Percentiles rank a stretch among this genome's conserved stretches.
Evolutionary conservation across 164 flowering plant species (phyloP).

Genomic region (Amborella trichopoda): DNA sequence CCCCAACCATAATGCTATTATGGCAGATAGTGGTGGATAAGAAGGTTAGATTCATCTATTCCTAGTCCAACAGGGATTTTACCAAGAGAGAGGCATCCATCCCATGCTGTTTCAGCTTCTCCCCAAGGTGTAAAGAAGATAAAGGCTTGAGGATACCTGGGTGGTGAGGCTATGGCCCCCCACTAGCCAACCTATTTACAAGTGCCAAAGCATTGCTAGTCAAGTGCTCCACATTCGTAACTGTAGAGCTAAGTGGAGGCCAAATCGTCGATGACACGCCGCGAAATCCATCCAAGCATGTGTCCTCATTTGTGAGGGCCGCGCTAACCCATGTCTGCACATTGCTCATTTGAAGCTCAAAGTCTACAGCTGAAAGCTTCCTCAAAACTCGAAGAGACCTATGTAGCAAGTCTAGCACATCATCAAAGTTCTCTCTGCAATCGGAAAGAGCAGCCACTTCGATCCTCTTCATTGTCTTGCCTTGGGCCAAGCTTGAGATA

Average conservation of each 20-base stretch:
- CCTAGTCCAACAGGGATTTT: too few relatives aligned
- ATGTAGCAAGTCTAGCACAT: conserved; percentile 39
- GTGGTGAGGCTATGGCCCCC: too few relatives aligned
- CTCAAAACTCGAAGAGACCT: conserved; percentile 39
- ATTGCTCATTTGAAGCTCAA: conserved; percentile 35
- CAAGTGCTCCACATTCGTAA: conserved; percentile 21
- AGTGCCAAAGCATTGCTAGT: conserved; percentile 80
- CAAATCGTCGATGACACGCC: conserved; percentile 14
- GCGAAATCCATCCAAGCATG: conserved; percentile 66
- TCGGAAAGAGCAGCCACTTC: conserved; percentile 31
- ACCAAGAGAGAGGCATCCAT: too few relatives aligned
- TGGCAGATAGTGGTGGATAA: too few relatives aligned
- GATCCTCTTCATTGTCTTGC: conserved; percentile 11
- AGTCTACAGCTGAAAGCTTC: conserved; percentile 21
- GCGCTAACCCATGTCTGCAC: conserved; percentile 70
- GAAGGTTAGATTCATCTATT: too few relatives aligned
- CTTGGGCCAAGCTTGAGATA: conserved; percentile 14
- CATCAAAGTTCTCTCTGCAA: conserved; percentile 48
- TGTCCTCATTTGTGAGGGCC: conserved; percentile 49
- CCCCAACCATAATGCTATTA: too few relatives aligned
- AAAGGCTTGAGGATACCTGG: too few relatives aligned
- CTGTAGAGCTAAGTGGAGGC: conserved; percentile 14
- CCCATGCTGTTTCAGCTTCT: too few relatives aligned
- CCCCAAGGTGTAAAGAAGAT: too few relatives aligned
- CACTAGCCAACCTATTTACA: conserved; percentile 51